Evolutionary conservation across 148 eudicot species (phyloP).

Genomic region (Chenopodium formosanum): DNA sequence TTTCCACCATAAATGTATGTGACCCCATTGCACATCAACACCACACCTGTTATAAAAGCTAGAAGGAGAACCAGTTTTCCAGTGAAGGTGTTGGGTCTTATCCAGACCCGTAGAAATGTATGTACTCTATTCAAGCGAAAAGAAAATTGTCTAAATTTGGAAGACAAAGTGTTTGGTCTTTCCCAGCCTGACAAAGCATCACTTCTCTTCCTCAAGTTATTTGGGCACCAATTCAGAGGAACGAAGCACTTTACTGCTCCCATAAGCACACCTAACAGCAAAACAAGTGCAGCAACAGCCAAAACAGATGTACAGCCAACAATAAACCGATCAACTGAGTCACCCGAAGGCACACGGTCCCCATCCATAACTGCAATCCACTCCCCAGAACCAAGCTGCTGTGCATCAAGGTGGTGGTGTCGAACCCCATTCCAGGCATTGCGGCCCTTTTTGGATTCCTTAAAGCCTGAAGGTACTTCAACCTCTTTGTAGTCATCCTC

Average conservation of each 20-base stretch:
- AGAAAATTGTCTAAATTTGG: constrained; percentile 54
- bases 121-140: constrained; percentile 64
- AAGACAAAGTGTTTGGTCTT: constrained; percentile 50
- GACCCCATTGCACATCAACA: constrained; percentile 58
- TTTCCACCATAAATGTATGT: constrained; percentile 69
- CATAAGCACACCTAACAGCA: constrained; percentile 64
- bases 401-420: constrained; percentile 84
- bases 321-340: constrained; percentile 45
- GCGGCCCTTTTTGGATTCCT: constrained; percentile 58
- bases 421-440: constrained; percentile 94
- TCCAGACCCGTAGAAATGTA: constrained; percentile 51
- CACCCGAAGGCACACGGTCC: constrained; percentile 90
- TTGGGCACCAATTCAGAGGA: constrained; percentile 90
- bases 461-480: constrained; percentile 65
- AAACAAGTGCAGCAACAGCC: constrained; percentile 44
- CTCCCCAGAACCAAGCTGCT: constrained; percentile 61
- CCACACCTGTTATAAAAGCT: constrained; percentile 44
- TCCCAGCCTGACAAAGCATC: constrained; percentile 62
- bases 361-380: constrained; percentile 92
- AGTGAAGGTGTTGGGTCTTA: constrained; percentile 53
- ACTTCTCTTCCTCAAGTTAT: constrained; percentile 70
- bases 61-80: constrained; percentile 54
- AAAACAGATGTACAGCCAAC: constrained; percentile 60
- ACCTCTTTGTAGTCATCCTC: constrained; percentile 65
- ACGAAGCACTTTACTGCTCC: constrained; percentile 71